phyloP scores from a whole-genome alignment of 495 filamentous ascomycete species.

The Rusavskia elegans region DNA sequence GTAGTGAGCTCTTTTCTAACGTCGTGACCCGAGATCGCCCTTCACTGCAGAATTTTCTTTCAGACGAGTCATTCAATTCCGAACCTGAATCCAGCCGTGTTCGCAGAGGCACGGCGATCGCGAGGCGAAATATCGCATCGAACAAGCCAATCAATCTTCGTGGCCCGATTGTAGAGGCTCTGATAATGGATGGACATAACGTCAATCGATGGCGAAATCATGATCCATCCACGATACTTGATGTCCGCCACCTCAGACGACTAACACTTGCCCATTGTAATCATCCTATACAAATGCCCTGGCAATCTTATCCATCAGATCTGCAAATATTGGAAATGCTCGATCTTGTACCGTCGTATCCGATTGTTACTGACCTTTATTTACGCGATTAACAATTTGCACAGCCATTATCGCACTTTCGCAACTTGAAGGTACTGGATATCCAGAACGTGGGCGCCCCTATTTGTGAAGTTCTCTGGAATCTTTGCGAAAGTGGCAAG shows the following conservation, averaged over 20 bases:
- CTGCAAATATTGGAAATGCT: background rate
- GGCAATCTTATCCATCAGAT: background rate
- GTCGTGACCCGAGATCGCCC: too few relatives aligned
- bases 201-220: background rate
- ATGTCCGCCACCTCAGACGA: background rate
- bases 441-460: background rate
- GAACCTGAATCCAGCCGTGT: background rate
- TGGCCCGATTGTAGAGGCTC: background rate
- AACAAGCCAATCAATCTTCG: background rate
- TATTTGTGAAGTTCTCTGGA: background rate
- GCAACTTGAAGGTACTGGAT: background rate
- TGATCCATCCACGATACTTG: background rate
- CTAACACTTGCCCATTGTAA: background rate
- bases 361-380: background rate
- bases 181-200: background rate
- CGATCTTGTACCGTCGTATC: background rate
- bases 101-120: background rate
- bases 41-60: too few relatives aligned
- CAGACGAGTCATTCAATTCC: too few relatives aligned
- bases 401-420: background rate
- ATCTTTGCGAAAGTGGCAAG: background rate
- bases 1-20: background rate
- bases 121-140: background rate
- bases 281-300: background rate
- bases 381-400: background rate